Evolutionary conservation across 148 eudicot genomes (phyloP), one percentile per base, ranked within the genome.

Genomic region (Heliamphora exappendiculata): DNA sequence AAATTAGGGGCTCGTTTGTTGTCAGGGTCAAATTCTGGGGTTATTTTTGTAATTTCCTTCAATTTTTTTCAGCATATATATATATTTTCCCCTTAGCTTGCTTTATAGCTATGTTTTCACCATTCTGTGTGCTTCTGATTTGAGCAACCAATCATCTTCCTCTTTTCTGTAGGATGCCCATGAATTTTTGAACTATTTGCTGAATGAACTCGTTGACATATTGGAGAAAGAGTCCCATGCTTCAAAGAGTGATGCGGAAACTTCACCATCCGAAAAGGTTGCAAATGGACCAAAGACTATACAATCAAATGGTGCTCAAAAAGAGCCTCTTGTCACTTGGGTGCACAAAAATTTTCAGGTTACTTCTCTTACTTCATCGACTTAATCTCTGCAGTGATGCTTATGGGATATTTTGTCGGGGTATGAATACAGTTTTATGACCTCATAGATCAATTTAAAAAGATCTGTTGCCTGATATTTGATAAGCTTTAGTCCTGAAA

Each of bases 271-370:
- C 65, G 87, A 86, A 41, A 89, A 82, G 70, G 57, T 74, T 78
- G 64, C 89, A 55, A 86, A 91, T 83, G 96, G 92, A 41, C 87
- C 82, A 59, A 86, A 60, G 7, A 79, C 66, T 78, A 75, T 72
- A 54, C 81, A 60, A 24, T 75, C 80, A 64, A 82, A 83, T 75
- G 85, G 86, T 72, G 47, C 75, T 67, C 87, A 79, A 44, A 86
- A 82, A 55, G 96, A 89, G 76, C 96, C 96, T 64, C 75, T 88
- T 22, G 88, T 89, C 39, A 89, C 96, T 53, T 91, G 90, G 96
- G 93, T 91, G 39, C 96, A 91, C 85, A 91, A 91, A 72, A 91
- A 88, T 73, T 91, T 91, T 80, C 96, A 91, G 89, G 96, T 91
- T 58, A 77, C 42, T 75, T 47, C 50, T 65, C 29, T 17, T 29